Conservation (phyloP, 1,139 yeast species). For the Blastobotrys capitulatus region DNA sequence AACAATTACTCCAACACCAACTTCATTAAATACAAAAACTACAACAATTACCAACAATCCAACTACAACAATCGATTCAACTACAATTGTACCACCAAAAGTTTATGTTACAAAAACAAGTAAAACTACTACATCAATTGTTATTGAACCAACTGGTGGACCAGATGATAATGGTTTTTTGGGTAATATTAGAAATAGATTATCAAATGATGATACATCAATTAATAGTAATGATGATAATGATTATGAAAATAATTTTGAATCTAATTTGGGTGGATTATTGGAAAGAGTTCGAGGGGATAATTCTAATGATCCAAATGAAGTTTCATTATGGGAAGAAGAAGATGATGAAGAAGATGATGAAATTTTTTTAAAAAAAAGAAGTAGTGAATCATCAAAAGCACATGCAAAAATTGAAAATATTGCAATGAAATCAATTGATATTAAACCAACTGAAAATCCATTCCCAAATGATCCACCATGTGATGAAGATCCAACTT, state of each 20-base stretch:
- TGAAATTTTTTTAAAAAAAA: neutral
- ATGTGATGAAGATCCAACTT: neutral
- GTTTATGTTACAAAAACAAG: neutral
- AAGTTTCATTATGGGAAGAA: neutral
- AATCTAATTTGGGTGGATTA: neutral
- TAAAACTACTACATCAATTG: neutral
- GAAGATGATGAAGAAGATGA: neutral
- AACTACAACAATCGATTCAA: neutral
- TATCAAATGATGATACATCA: neutral
- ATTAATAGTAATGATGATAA: neutral
- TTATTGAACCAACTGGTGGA: neutral
- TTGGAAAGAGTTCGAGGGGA: neutral
- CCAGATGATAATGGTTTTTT: neutral
- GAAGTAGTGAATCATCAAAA: neutral
- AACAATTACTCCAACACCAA: neutral
- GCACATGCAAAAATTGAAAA: neutral
- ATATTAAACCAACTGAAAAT: neutral
- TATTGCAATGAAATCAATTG: neutral
- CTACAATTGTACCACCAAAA: neutral
- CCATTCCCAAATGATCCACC: neutral
- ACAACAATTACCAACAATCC: neutral
- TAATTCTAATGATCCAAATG: neutral
- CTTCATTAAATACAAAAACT: neutral
- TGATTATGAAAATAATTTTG: neutral
- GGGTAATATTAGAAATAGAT: neutral